Percentiles rank a stretch among this genome's conserved stretches.
phyloP scores from a whole-genome alignment of 1,284 basidiomycete species.

The Phaffia rhodozyma region DNA sequence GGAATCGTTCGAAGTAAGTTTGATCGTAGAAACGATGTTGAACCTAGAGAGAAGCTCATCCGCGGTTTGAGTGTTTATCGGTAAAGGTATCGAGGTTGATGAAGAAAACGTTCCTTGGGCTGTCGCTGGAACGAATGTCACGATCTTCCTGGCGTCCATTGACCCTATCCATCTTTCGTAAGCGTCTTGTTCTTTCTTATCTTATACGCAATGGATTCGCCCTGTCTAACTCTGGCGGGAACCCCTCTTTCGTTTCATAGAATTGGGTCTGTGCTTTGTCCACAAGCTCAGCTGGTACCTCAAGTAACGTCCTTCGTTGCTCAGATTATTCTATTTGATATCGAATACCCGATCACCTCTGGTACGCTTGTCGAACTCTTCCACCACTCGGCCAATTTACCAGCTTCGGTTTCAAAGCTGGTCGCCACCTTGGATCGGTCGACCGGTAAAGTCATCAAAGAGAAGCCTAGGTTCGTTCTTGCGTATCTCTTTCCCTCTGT shows the following conservation, averaged over 20 bases:
- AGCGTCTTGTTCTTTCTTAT: constrained; percentile 9
- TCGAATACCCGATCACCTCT: constrained; percentile 73
- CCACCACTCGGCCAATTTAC: constrained; percentile 85
- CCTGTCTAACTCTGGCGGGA: too few species aligned
- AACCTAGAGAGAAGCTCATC: too few species aligned
- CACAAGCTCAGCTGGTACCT: constrained; percentile 54
- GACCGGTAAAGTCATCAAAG: constrained; percentile 61
- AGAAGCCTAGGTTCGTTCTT: constrained; percentile 57
- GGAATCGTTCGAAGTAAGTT: constrained; percentile 64
- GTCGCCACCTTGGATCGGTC: constrained; percentile 63
- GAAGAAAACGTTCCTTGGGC: constrained; percentile 72
- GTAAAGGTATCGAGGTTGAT: constrained; percentile 72
- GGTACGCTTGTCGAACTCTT: constrained; percentile 86
- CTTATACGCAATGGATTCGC: not conserved
- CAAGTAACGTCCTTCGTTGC: constrained; percentile 67
- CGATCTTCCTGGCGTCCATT: constrained; percentile 68
- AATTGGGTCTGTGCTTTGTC: constrained; percentile 82
- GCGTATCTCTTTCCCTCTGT: not conserved
- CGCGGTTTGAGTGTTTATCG: not conserved
- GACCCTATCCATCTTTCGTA: constrained; percentile 66
- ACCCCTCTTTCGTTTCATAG: constrained; percentile 27
- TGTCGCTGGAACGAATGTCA: constrained; percentile 77
- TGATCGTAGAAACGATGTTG: not conserved
- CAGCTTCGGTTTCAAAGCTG: constrained; percentile 72
- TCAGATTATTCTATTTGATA: constrained; percentile 87